Conservation (phyloP, 192 early-diverging fungal species). For the Coemansia sp. region DNA sequence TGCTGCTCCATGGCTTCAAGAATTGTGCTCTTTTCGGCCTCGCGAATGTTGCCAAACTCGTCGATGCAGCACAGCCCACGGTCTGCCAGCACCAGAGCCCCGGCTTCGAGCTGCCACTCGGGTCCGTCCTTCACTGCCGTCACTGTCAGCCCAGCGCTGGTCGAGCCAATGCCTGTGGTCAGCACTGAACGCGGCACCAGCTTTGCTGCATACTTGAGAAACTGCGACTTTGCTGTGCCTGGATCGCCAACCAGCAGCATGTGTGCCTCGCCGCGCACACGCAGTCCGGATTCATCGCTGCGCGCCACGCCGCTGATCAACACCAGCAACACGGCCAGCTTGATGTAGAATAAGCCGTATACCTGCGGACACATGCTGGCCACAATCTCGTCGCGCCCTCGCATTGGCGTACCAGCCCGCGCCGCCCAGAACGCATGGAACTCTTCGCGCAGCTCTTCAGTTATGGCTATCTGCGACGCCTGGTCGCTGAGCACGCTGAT, state of each 20-base stretch:
- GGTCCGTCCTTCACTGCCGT: conserved; percentile 71
- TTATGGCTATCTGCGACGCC: conserved; percentile 74
- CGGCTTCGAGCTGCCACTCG: conserved; percentile 84
- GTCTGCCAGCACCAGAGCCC: conserved; percentile 77
- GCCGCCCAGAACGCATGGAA: conserved; percentile 65
- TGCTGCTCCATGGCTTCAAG: conserved; percentile 88
- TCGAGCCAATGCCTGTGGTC: conserved; percentile 80
- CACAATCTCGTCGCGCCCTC: conserved; percentile 59
- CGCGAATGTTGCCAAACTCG: conserved; percentile 80
- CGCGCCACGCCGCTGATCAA: conserved; percentile 69
- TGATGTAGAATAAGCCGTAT: conserved; percentile 68
- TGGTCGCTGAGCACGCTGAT: conserved; percentile 87
- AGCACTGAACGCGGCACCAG: conserved; percentile 67
- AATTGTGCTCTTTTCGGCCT: conserved; percentile 72
- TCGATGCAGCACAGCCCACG: conserved; percentile 81
- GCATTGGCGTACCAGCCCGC: conserved; percentile 20
- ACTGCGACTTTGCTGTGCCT: conserved; percentile 79
- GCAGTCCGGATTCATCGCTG: conserved; percentile 58
- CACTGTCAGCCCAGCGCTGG: conserved; percentile 73
- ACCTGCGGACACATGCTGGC: conserved; percentile 70
- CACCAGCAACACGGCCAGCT: conserved; percentile 73
- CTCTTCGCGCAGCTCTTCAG: conserved; percentile 59
- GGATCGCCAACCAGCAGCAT: conserved; percentile 79
- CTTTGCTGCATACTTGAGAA: conserved; percentile 69
- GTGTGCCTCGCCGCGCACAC: conserved; percentile 74